Conservation (phyloP, 352 stramenopile genomes). For the Phytopythium litorale region DNA sequence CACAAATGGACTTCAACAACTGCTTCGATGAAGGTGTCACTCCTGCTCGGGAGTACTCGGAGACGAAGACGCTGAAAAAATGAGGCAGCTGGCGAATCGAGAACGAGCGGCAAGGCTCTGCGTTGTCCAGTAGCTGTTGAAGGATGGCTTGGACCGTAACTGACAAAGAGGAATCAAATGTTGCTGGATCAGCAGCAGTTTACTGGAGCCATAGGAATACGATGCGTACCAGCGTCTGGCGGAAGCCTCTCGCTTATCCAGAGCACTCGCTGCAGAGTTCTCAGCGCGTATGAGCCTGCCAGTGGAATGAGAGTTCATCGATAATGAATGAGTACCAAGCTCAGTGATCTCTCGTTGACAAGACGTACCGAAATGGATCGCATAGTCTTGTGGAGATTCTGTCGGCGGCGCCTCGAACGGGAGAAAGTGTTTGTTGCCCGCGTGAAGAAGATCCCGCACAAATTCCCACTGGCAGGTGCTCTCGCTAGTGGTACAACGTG, state of each 20-base stretch:
- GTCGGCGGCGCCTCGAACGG: not conserved
- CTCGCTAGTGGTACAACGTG: not conserved
- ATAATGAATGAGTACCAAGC: not conserved
- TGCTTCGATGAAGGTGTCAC: constrained; percentile 1
- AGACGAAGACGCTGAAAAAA: constrained; percentile 25
- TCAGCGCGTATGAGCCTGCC: not conserved
- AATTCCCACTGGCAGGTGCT: not conserved
- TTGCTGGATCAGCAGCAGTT: too few species aligned
- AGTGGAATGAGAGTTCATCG: not conserved
- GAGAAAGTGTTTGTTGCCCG: constrained; percentile 1
- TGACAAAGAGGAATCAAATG: not conserved
- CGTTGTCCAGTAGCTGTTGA: constrained; percentile 24
- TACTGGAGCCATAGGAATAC: not conserved
- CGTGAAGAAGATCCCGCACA: constrained; percentile 1
- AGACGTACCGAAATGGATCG: constrained; percentile 1
- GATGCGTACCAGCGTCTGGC: not conserved
- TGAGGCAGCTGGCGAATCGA: constrained; percentile 30
- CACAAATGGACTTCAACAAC: not conserved
- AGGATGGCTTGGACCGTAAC: constrained; percentile 15
- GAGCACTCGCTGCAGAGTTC: constrained; percentile 4
- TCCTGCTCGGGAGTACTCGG: constrained; percentile 12
- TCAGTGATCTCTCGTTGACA: not conserved
- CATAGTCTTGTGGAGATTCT: not conserved
- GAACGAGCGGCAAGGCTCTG: constrained; percentile 2
- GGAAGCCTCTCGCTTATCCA: not conserved